Percentiles rank a stretch among this genome's conserved stretches.
phyloP scores from a whole-genome alignment of 495 filamentous ascomycete genomes.

The Tuber melanosporum region DNA sequence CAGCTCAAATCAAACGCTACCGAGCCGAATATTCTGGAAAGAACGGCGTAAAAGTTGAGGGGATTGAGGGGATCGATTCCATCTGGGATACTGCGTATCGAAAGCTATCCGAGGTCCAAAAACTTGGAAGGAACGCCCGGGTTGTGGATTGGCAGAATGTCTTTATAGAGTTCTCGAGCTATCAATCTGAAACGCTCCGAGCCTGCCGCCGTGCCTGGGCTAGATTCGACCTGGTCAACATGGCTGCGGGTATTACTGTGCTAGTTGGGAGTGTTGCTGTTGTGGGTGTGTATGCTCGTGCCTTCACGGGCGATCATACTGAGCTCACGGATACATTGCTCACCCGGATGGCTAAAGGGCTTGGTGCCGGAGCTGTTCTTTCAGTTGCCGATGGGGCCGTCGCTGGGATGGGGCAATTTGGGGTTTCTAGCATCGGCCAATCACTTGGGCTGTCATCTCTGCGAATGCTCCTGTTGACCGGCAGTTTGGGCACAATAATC shows the following conservation, averaged over 20 bases:
- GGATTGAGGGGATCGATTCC: constrained; percentile 7
- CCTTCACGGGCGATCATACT: constrained; percentile 49
- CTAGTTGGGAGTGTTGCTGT: constrained; percentile 60
- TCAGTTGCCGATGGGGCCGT: constrained; percentile 38
- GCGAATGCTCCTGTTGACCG: constrained; percentile 32
- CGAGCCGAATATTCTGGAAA: constrained; percentile 58
- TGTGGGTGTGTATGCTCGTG: constrained; percentile 65
- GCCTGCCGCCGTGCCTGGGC: constrained; percentile 87
- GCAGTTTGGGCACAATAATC: constrained; percentile 58
- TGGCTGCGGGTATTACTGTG: constrained; percentile 69
- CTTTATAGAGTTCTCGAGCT: constrained; percentile 60
- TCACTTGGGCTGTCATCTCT: constrained; percentile 23
- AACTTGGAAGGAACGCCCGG: constrained; percentile 13
- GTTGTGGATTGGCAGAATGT: constrained; percentile 40
- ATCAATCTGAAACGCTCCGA: constrained; percentile 69
- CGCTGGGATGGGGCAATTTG: neutral
- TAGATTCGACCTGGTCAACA: constrained; percentile 75
- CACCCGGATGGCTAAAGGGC: constrained; percentile 45
- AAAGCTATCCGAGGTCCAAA: constrained; percentile 22
- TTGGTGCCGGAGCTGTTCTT: constrained; percentile 44
- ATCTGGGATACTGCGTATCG: constrained; percentile 29
- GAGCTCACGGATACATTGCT: constrained; percentile 52
- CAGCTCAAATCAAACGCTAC: constrained; percentile 84
- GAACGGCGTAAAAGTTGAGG: constrained; percentile 39
- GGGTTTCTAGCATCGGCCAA: neutral